Percentiles rank a stretch among this genome's conserved stretches.
These are phyloP conservation scores for Metschnikowia aberdeeniae DNA, from an alignment of 805 yeast genomes.

Conservation along the genomic window DNA sequence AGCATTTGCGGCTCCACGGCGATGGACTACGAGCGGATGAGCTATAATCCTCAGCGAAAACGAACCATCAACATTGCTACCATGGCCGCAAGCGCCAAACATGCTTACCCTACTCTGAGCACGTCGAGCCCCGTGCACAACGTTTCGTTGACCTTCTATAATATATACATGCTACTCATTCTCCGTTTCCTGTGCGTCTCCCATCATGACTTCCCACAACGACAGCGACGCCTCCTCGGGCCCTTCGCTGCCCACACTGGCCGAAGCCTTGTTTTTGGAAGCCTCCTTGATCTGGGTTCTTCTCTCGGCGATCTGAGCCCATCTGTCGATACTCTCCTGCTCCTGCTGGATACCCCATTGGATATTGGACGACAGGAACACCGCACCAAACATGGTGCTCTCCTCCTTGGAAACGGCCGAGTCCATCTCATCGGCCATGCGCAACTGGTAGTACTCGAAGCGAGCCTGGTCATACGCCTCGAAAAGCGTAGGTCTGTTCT, in stretches of 20 bases:
- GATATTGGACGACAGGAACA: slow-evolving; percentile 56
- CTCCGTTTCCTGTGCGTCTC: slow-evolving; percentile 15
- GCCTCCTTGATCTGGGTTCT: slow-evolving; percentile 57
- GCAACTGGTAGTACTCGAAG: slow-evolving; percentile 79
- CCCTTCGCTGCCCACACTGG: slow-evolving; percentile 17
- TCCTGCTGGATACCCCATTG: slow-evolving; percentile 70
- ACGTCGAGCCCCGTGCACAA: too few relatives aligned
- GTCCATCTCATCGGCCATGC: slow-evolving; percentile 82
- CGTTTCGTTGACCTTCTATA: not conserved
- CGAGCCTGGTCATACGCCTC: slow-evolving; percentile 85
- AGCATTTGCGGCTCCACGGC: too few relatives aligned
- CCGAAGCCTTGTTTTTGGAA: slow-evolving; percentile 22
- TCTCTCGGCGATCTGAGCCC: slow-evolving; percentile 69
- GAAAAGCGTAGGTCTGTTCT: slow-evolving; percentile 32
- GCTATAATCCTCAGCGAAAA: too few relatives aligned
- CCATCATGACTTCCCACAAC: slow-evolving; percentile 21
- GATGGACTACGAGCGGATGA: too few relatives aligned
- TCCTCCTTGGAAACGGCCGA: slow-evolving; percentile 74
- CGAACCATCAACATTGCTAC: too few relatives aligned
- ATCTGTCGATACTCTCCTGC: slow-evolving; percentile 62
- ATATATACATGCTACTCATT: slow-evolving; percentile 10
- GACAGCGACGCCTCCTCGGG: slow-evolving; percentile 19
- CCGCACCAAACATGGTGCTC: slow-evolving; percentile 78
- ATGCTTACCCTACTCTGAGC: too few relatives aligned
- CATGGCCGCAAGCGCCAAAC: too few relatives aligned